Base-by-base conservation (phyloP, 2,329 filamentous ascomycete species). In the Beauveria bassiana region DNA sequence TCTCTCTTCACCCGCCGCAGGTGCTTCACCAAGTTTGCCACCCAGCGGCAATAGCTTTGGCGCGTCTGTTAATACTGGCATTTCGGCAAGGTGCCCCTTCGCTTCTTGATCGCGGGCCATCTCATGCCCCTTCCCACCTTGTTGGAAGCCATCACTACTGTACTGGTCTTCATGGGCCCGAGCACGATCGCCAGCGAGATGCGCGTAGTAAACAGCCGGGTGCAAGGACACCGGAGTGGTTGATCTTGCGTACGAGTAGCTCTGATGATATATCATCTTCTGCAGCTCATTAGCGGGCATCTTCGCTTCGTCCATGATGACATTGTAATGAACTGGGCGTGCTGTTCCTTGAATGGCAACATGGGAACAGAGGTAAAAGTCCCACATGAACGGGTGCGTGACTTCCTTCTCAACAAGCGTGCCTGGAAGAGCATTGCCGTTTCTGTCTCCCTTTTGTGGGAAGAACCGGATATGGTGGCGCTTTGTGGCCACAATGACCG, bases 391-490 rank as follows among this genome's bases (percentile, higher is more conserved):
- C 0, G 95, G 91, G 68, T 93, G 90, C 0, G 92, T 97, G n/a
- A 96, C 87, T 62, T 96, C 93, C 40, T 81, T 82, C 74, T 98
- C 93, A 5, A 99, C 87, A 1, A 99, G 72, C 0, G 90, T 96
- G 3, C 95, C 96, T 0, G 93, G 93, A 0, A 93, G 73, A 1
- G 92, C 83, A 69, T 98, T 99, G 42, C 80, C 83, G 66, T 96
- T 96, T 54, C 81, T 81, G 70, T 99, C 95, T 20, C 72, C 75
- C 0, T 77, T 73, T 53, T 84, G 81, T 0, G 95, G 93, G 78
- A 98, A 98, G 72, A 96, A 92, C 18, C 95, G 89, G 59, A 96
- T 86, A 69, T 97, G 93, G 67, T 99, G 95, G 3, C 95, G 89
- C 81, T 99, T 99, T 1, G 90, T 93, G 1, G 90, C 93, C 51